phyloP scores from a whole-genome alignment of 805 yeast species.

The Suhomyces prunicola region DNA sequence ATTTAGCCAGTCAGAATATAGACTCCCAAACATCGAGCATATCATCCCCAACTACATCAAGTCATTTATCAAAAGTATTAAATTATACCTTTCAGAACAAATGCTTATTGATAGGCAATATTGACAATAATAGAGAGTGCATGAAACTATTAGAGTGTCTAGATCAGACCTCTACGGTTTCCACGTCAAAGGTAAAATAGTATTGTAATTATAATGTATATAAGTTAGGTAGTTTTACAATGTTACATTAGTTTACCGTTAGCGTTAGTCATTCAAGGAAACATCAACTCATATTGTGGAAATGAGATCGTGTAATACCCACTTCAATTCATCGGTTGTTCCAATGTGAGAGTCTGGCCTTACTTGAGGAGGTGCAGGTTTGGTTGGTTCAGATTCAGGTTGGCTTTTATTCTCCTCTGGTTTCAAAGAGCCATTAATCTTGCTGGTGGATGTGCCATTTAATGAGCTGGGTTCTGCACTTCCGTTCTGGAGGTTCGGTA shows the following conservation, averaged over 20 bases:
- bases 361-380: slow-evolving; percentile 3
- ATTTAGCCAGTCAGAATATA: slow-evolving; percentile 5
- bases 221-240: slow-evolving; percentile 3
- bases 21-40: slow-evolving; percentile 4
- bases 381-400: not conserved
- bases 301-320: slow-evolving; percentile 69
- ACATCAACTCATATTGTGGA: slow-evolving; percentile 28
- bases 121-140: slow-evolving; percentile 7
- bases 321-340: slow-evolving; percentile 63
- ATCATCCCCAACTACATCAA: not conserved
- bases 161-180: not conserved
- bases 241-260: not conserved
- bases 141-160: not conserved
- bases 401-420: slow-evolving; percentile 5
- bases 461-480: not conserved
- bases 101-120: slow-evolving; percentile 29
- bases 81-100: slow-evolving; percentile 21
- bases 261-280: not conserved
- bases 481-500: not conserved
- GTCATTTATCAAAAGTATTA: slow-evolving; percentile 1
- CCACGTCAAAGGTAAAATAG: not conserved
- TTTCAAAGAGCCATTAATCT: slow-evolving; percentile 1
- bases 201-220: not conserved
- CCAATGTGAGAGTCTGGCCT: slow-evolving; percentile 44
- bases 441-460: not conserved